Evolutionary conservation across 805 yeast genomes (phyloP), one percentile per base, ranked within the genome.

Genomic region (Hanseniaspora vineae): DNA sequence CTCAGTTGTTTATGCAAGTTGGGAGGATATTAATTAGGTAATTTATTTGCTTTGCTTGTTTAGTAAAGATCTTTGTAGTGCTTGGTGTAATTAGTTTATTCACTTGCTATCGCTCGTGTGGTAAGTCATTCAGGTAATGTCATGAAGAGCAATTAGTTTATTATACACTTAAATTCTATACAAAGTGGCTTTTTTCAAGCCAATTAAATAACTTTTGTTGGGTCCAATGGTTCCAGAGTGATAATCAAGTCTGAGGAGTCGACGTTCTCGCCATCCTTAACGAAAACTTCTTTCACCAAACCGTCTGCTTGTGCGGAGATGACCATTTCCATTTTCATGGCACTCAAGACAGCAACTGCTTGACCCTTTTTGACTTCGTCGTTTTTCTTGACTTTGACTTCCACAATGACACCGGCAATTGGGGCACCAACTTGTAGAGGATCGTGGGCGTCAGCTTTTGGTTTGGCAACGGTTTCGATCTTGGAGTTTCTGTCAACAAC

Each of bases 241-340:
- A 81, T 80, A 54, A 94, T 72, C 66, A 92, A 72, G 65, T 92
- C 99, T 54, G 84, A 81, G 47, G 97, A 95, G 60, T 89, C 98
- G 44, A 92, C 97, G 46, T 90, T 81, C 60, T 92, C 98, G 57
- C 96, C 95, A 63, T 86, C 94, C 66, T 81, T 81, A 54, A 87
- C 83, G 44, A 74, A 65, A 18, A 92, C 75, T 19, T 82, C 86
- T 44, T 82, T 80, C 52, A 92, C 78, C 62, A 76, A 78, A 65
- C 98, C 99, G 50, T 81, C 75, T 50, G 79, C 83, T 48, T 95
- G 95, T 19, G 98, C 90, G 64, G 87, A 78, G 58, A 90, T 89
- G 46, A 92, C 95, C 97, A 92, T 92, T 73, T 92, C 98, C 98
- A 90, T 90, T 78, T 90, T 90, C 98, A 90, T 90, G 54, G 98